These are phyloP conservation scores for Fragaria iinumae DNA, from an alignment of 306 rosid genomes.

Conservation along the genomic window DNA sequence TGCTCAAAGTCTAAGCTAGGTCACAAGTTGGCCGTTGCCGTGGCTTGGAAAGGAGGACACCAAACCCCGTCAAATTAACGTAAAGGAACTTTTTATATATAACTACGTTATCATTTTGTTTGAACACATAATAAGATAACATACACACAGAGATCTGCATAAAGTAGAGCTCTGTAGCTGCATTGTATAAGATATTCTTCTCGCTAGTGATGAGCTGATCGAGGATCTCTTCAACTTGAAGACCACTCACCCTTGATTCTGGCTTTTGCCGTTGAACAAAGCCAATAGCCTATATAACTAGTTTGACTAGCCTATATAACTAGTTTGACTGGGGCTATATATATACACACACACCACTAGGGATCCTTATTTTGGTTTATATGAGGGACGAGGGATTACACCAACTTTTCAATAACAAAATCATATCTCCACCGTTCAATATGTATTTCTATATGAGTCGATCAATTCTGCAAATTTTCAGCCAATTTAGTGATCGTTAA, in stretches of 20 bases:
- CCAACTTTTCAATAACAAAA: too few relatives aligned
- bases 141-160: neutral
- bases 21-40: neutral
- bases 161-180: neutral
- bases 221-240: conserved; percentile 41
- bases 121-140: neutral
- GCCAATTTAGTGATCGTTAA: too few relatives aligned
- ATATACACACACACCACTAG: too few relatives aligned
- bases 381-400: too few relatives aligned
- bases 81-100: neutral
- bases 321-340: too few relatives aligned
- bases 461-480: too few relatives aligned
- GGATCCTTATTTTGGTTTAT: too few relatives aligned
- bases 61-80: neutral
- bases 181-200: neutral
- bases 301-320: neutral
- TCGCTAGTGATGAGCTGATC: neutral
- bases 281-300: neutral
- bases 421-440: too few relatives aligned
- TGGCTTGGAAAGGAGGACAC: neutral
- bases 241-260: conserved; percentile 34
- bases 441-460: too few relatives aligned
- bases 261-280: conserved; percentile 29
- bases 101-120: neutral
- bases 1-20: conserved; percentile 19